Percentiles rank a stretch among this genome's conserved stretches.
phyloP scores from a whole-genome alignment of 163 green algal species.

The Chlorella variabilis region DNA sequence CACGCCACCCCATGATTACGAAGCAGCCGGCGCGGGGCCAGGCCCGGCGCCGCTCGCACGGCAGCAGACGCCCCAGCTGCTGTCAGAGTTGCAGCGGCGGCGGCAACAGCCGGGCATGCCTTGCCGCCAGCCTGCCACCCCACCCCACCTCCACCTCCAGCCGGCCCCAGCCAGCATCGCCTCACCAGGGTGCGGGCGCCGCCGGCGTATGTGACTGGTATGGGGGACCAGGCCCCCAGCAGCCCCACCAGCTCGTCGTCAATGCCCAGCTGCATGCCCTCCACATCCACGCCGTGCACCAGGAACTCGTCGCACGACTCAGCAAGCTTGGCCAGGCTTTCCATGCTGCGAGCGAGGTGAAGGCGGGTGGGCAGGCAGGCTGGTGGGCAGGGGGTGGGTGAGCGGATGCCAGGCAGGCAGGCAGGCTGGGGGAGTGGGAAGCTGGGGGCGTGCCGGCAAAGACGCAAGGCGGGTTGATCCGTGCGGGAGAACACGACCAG shows the following conservation, averaged over 20 bases:
- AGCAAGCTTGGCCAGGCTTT: constrained; percentile 74
- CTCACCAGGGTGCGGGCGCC: constrained; percentile 88
- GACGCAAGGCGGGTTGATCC: too few relatives aligned
- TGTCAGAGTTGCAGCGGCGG: too few relatives aligned
- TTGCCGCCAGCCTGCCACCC: not conserved
- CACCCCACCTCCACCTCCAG: not conserved
- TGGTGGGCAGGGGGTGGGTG: too few relatives aligned
- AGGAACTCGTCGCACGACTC: constrained; percentile 94
- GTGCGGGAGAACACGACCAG: too few relatives aligned
- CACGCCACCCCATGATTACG: too few relatives aligned
- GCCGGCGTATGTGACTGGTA: constrained; percentile 98
- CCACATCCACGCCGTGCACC: constrained; percentile 98
- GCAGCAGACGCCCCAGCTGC: too few relatives aligned
- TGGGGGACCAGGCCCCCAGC: constrained; percentile 76
- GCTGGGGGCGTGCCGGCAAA: too few relatives aligned
- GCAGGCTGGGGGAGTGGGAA: not conserved
- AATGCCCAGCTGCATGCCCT: constrained; percentile 92
- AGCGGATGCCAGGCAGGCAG: too few relatives aligned
- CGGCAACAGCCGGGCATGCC: too few relatives aligned
- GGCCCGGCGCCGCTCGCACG: too few relatives aligned
- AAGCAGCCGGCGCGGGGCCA: too few relatives aligned
- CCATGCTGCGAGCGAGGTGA: constrained; percentile 9
- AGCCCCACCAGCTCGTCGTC: constrained; percentile 93
- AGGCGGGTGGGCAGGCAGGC: not conserved
- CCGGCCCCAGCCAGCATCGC: not conserved